Conservation (phyloP, 169 alveolate species). For the Eimeria maxima region DNA sequence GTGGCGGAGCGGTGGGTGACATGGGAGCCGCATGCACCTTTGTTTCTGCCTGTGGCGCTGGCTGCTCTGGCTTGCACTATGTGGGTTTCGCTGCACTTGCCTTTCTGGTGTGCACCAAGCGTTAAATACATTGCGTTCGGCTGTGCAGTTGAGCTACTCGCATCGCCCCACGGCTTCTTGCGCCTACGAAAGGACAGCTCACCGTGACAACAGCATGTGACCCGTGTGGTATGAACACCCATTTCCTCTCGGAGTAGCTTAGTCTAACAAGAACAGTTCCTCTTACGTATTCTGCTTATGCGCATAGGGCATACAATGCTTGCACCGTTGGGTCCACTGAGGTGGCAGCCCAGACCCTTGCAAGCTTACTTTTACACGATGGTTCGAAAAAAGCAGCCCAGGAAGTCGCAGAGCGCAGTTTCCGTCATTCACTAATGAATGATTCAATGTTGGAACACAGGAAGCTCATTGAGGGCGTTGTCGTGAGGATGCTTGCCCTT, state of each 20-base stretch:
- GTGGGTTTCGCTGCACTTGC: background rate
- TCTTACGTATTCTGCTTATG: background rate
- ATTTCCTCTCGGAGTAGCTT: background rate
- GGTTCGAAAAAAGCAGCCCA: background rate
- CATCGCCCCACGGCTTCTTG: background rate
- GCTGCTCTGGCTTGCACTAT: constrained; percentile 29
- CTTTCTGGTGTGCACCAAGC: background rate
- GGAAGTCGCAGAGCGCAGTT: background rate
- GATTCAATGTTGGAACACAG: constrained; percentile 1
- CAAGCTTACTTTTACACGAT: constrained; percentile 1
- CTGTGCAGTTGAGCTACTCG: background rate
- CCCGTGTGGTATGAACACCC: background rate
- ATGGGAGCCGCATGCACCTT: background rate
- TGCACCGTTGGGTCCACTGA: constrained; percentile 44
- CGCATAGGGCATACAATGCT: constrained; percentile 15
- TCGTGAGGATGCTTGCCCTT: constrained; percentile 11
- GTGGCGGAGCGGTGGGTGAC: constrained; percentile 25
- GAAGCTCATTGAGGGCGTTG: constrained; percentile 15
- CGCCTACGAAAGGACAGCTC: background rate
- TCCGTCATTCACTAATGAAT: background rate
- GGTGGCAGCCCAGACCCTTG: constrained; percentile 48
- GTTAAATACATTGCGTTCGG: background rate
- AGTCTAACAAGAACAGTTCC: background rate
- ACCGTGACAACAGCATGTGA: background rate
- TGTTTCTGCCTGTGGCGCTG: constrained; percentile 46